Conservation (phyloP, 148 eudicot genomes). For the Spergularia bocconei region DNA sequence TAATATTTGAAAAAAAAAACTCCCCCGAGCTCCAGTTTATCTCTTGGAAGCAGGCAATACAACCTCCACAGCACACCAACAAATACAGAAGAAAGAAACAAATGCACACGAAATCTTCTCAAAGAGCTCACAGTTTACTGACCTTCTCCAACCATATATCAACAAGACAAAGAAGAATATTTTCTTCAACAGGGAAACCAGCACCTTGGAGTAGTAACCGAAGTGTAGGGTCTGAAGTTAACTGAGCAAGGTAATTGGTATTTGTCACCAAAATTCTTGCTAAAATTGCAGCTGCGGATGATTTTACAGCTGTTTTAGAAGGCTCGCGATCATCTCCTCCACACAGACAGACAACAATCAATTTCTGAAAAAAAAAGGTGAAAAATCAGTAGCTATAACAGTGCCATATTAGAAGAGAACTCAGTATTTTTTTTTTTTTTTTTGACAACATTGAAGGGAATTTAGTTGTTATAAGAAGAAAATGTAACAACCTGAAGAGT, state of each 20-base stretch:
- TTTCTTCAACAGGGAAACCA: constrained; percentile 77
- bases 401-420: constrained; percentile 10
- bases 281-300: constrained; percentile 79
- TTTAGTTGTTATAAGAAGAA: background rate
- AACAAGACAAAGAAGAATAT: constrained; percentile 84
- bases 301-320: constrained; percentile 78
- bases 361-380: constrained; percentile 54
- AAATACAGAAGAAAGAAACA: background rate
- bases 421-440: background rate
- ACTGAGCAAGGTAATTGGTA: constrained; percentile 83
- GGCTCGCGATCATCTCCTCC: constrained; percentile 90
- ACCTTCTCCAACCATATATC: constrained; percentile 98
- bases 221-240: constrained; percentile 77
- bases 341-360: constrained; percentile 71
- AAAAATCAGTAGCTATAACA: constrained; percentile 16
- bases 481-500: constrained; percentile 66
- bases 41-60: background rate
- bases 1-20: no score
- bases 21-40: background rate
- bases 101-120: background rate
- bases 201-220: constrained; percentile 62
- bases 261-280: constrained; percentile 89
- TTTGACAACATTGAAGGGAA: no score
- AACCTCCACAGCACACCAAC: background rate
- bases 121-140: constrained; percentile 21